Percentiles rank a stretch among this genome's conserved stretches.
Conservation (phyloP, 805 yeast genomes). For the Candida khao-thaluensis region DNA sequence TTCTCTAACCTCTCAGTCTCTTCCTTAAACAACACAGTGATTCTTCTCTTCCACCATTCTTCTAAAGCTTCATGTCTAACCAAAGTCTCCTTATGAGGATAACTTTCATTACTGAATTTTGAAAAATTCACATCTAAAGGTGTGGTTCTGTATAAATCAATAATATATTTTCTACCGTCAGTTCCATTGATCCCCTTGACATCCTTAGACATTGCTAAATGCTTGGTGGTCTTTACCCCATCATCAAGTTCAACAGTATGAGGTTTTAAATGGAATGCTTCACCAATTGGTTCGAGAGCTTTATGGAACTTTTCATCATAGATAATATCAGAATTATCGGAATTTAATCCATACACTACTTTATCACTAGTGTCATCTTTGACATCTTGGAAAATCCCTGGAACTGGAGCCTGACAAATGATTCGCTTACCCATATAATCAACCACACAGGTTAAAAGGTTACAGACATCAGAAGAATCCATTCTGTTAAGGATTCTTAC, state of each 20-base stretch:
- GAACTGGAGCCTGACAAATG: conserved; percentile 93
- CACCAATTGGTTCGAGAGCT: conserved; percentile 60
- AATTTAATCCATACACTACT: conserved; percentile 75
- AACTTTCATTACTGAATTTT: conserved; percentile 45
- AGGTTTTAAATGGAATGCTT: conserved; percentile 72
- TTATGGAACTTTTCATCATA: conserved; percentile 53
- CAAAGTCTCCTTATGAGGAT: conserved; percentile 80
- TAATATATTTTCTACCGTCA: conserved; percentile 79
- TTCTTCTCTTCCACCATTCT: conserved; percentile 80
- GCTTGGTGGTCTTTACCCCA: conserved; percentile 40
- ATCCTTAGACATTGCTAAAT: conserved; percentile 68
- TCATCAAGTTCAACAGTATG: conserved; percentile 56
- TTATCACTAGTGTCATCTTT: conserved; percentile 42
- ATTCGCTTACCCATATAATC: conserved; percentile 89
- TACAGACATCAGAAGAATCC: conserved; percentile 61
- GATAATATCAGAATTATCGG: conserved; percentile 51
- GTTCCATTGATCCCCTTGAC: conserved; percentile 84
- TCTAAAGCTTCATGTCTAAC: conserved; percentile 87
- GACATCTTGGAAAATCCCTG: conserved; percentile 68
- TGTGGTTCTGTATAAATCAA: conserved; percentile 80
- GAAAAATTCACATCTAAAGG: conserved; percentile 85
- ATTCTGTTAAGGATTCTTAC: conserved; percentile 66
- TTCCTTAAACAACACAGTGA: conserved; percentile 50
- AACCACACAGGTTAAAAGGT: conserved; percentile 78
- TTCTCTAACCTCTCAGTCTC: conserved; percentile 49